Percentiles rank a stretch among this genome's conserved stretches.
phyloP scores from a whole-genome alignment of 2,329 filamentous ascomycete genomes.

The Xylariaceae sp. region DNA sequence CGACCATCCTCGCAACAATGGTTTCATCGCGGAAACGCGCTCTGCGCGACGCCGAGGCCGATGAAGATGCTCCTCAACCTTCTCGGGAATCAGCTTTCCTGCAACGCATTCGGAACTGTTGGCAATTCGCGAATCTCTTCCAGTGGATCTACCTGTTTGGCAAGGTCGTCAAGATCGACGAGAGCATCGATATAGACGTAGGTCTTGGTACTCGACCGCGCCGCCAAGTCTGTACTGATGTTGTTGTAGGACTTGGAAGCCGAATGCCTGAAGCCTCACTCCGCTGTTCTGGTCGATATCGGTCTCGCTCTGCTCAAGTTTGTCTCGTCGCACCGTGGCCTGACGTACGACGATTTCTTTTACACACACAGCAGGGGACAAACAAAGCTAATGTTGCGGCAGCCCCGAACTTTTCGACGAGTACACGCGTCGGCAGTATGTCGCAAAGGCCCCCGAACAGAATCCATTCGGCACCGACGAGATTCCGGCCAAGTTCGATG shows the following conservation, averaged over 20 bases:
- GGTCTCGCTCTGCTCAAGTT: slow-evolving; percentile 84
- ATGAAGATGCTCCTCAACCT: slow-evolving; percentile 16
- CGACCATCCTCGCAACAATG: slow-evolving; percentile 24
- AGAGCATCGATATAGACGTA: slow-evolving; percentile 87
- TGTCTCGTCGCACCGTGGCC: slow-evolving; percentile 84
- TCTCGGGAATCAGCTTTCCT: slow-evolving; percentile 38
- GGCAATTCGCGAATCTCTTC: slow-evolving; percentile 90
- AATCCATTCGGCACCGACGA: slow-evolving; percentile 85
- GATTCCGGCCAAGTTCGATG: slow-evolving; percentile 62
- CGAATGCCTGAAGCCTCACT: slow-evolving; percentile 77
- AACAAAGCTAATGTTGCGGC: slow-evolving; percentile 1
- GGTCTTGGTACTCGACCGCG: no score
- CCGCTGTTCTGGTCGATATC: slow-evolving; percentile 68
- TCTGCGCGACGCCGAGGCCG: slow-evolving; percentile 33
- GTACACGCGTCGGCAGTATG: slow-evolving; percentile 82
- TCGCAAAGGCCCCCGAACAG: slow-evolving; percentile 65
- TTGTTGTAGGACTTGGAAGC: slow-evolving; percentile 67
- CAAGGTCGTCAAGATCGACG: slow-evolving; percentile 79
- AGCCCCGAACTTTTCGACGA: slow-evolving; percentile 88
- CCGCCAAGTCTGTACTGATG: background rate
- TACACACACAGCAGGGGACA: no score
- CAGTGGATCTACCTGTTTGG: slow-evolving; percentile 94
- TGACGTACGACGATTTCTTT: slow-evolving; percentile 85
- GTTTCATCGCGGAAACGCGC: slow-evolving; percentile 41
- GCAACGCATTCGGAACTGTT: slow-evolving; percentile 73